phyloP scores from a whole-genome alignment of 176 grass and related monocot genomes.

The Oryza nivara region DNA sequence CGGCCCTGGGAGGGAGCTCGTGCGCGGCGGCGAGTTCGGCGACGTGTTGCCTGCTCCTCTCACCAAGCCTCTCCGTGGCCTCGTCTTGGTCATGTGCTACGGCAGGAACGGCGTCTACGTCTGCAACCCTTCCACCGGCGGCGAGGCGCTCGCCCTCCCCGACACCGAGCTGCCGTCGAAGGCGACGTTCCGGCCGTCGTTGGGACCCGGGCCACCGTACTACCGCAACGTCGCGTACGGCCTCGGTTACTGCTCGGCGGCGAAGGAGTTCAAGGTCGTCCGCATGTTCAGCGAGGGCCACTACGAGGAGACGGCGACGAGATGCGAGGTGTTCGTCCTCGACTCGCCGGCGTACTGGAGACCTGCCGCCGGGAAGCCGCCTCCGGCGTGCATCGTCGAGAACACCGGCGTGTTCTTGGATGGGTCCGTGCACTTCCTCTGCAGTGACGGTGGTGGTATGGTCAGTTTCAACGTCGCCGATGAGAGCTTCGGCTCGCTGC shows the following conservation, averaged over 20 bases:
- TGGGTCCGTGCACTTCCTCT: not conserved
- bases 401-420: not conserved
- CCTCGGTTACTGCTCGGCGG: not conserved
- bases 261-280: not conserved
- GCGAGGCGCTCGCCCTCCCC: too few relatives aligned
- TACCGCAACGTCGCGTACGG: not conserved
- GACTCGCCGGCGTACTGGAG: not conserved
- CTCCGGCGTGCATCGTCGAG: not conserved
- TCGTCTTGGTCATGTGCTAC: not conserved
- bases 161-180: too few relatives aligned
- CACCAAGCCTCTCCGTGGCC: constrained; percentile 4
- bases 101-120: not conserved
- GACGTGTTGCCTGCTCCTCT: not conserved
- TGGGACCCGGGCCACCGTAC: not conserved
- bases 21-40: not conserved
- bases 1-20: not conserved
- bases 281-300: not conserved
- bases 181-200: too few relatives aligned
- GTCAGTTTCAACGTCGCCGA: not conserved
- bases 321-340: constrained; percentile 7
- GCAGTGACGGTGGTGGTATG: not conserved
- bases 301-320: not conserved
- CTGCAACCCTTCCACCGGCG: too few relatives aligned
- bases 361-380: not conserved
- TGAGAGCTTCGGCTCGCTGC: not conserved